phyloP scores from a whole-genome alignment of 2,329 filamentous ascomycete genomes.

The Thyridium curvatum region DNA sequence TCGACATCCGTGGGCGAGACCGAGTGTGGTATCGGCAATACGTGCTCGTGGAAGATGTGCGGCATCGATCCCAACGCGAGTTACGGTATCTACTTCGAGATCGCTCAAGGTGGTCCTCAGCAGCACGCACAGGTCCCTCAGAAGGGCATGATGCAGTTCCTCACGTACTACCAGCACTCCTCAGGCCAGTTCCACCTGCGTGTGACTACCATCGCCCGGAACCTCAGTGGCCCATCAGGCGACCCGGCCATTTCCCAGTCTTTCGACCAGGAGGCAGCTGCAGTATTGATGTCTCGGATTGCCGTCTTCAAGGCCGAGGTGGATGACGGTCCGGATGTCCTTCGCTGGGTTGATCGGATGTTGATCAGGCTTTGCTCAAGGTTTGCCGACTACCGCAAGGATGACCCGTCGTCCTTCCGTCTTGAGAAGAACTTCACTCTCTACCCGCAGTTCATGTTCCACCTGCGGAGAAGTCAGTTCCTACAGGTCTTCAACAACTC shows the following conservation, averaged over 20 bases:
- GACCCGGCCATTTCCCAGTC: constrained; percentile 94
- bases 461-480: constrained; percentile 93
- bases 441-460: constrained; percentile 99
- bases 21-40: constrained; percentile 96
- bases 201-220: constrained; percentile 88
- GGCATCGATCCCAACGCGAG: constrained; percentile 91
- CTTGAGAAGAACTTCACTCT: constrained; percentile 98
- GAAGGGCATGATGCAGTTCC: constrained; percentile 94
- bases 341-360: constrained; percentile 98
- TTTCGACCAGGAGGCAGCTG: constrained; percentile 96
- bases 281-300: constrained; percentile 97
- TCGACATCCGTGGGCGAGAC: constrained; percentile 95
- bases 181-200: constrained; percentile 93
- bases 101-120: constrained; percentile 85
- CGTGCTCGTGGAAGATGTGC: constrained; percentile 99
- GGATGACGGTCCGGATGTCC: constrained; percentile 95
- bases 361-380: constrained; percentile 92
- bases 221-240: constrained; percentile 86
- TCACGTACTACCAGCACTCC: constrained; percentile 98
- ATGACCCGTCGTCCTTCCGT: constrained; percentile 94
- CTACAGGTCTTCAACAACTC: constrained; percentile 99
- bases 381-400: constrained; percentile 97
- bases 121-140: constrained; percentile 76
- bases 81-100: constrained; percentile 96
- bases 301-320: constrained; percentile 98